phyloP scores from a whole-genome alignment of 2,329 filamentous ascomycete genomes.

The Penicillium hordei region DNA sequence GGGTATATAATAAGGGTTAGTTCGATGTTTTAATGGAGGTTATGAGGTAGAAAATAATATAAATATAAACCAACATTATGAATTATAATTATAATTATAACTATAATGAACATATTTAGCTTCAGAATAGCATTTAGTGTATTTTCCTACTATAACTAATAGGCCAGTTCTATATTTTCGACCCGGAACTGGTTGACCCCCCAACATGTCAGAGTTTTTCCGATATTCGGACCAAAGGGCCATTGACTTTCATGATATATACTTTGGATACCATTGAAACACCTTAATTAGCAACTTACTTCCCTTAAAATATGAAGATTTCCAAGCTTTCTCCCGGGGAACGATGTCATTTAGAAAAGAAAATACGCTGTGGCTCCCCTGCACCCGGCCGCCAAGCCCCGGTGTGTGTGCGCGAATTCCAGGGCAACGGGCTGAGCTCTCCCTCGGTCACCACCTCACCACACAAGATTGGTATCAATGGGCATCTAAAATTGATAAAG shows the following conservation, averaged over 20 bases:
- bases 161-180: background rate
- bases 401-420: slow-evolving; percentile 24
- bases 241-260: background rate
- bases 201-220: slow-evolving; percentile 30
- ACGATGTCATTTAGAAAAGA: background rate
- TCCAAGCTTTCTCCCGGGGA: background rate
- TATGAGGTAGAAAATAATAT: background rate
- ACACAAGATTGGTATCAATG: slow-evolving; percentile 2
- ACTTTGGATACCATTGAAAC: background rate
- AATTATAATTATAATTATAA: too few species aligned
- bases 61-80: background rate
- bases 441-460: slow-evolving; percentile 8
- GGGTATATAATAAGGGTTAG: background rate
- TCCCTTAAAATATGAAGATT: background rate
- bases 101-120: background rate
- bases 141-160: too few species aligned
- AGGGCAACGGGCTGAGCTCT: slow-evolving; percentile 16
- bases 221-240: slow-evolving; percentile 11
- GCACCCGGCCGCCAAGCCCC: slow-evolving; percentile 26
- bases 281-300: background rate
- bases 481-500: background rate
- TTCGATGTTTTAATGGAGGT: background rate
- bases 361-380: slow-evolving; percentile 14
- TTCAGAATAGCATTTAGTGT: background rate
- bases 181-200: slow-evolving; percentile 5